Base-by-base conservation (phyloP, 306 rosid genomes). In the Alnus glutinosa region DNA sequence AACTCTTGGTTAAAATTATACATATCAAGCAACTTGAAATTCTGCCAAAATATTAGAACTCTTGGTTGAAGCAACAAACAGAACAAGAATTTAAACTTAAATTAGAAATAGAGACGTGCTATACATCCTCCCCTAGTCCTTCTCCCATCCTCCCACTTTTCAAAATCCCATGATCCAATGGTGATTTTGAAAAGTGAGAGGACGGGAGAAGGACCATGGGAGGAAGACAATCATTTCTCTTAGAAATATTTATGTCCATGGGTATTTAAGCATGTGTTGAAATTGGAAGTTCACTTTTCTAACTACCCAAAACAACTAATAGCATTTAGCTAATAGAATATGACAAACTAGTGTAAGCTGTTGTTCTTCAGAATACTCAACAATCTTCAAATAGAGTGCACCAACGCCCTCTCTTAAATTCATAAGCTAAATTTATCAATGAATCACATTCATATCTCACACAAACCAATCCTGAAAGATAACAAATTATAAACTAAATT, bases 231-330 rank as follows among this genome's bases (percentile, higher is more conserved):
- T 23, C 28, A 23, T 23, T 23, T 23, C 28, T 23, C 28, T 47
- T n/a, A 28, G 1, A 73, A 15, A 12, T 55, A 30, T 5, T 18
- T 4, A 44, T 0, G 14, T 2, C 23, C 55, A 47, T 32, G 14
- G 13, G 83, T 75, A 30, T 50, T 68, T 36, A 36, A 68, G 59
- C 49, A 71, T 39, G 58, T 78, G 32, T 63, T 11, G 7, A 39
- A 16, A 7, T 32, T 47, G 34, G 9, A 83, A 70, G 13, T 15
- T 77, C 64, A 48, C 76, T 55, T 55, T 58, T 75, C 66, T 36
- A 23, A 67, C 66, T 47, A 34, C 74, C 51, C 75, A 76, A 46
- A 77, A 47, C 44, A 64, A 64, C 79, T 55, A 15, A 36, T 15
- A 32, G 42, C 36, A 9, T 59, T 3, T 59, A 51, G 48, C 12